These are phyloP conservation scores for Hanseniaspora uvarum DNA, from an alignment of 1,139 yeast species.

Conservation along the genomic window DNA sequence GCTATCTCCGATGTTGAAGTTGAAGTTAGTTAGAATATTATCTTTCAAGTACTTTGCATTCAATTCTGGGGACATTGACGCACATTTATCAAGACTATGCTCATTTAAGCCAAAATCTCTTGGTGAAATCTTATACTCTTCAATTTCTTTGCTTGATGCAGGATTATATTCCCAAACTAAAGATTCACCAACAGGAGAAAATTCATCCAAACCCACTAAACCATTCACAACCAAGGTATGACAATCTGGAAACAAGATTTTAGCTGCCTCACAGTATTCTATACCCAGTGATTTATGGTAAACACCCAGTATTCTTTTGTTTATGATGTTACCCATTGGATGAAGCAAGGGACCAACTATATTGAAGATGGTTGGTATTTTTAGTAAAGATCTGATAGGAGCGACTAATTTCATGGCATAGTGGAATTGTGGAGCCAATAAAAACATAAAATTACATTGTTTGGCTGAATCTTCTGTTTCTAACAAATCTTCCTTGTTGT, in stretches of 20 bases:
- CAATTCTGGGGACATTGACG: constrained; percentile 76
- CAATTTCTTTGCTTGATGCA: constrained; percentile 29
- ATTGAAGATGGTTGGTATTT: constrained; percentile 87
- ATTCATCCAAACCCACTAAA: constrained; percentile 79
- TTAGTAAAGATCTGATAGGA: constrained; percentile 60
- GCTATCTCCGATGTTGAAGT: constrained; percentile 37
- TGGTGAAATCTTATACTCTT: constrained; percentile 43
- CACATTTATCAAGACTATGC: constrained; percentile 56
- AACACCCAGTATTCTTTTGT: constrained; percentile 80
- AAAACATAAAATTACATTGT: constrained; percentile 45
- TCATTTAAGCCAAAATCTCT: constrained; percentile 70
- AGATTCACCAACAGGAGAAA: constrained; percentile 77
- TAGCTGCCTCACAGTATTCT: constrained; percentile 74
- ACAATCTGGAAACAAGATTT: constrained; percentile 31
- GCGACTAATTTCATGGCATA: constrained; percentile 86
- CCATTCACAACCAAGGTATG: constrained; percentile 86
- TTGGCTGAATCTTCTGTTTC: constrained; percentile 36
- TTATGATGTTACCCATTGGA: constrained; percentile 60
- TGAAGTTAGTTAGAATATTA: constrained; percentile 45
- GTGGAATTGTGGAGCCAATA: constrained; percentile 91
- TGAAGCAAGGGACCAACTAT: constrained; percentile 85
- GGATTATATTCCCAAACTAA: constrained; percentile 56
- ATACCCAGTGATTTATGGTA: constrained; percentile 68
- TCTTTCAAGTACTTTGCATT: constrained; percentile 55
- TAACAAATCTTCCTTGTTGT: constrained; percentile 48